phyloP scores from a whole-genome alignment of 257 asterid species.

The Dorcoceras hygrometricum region DNA sequence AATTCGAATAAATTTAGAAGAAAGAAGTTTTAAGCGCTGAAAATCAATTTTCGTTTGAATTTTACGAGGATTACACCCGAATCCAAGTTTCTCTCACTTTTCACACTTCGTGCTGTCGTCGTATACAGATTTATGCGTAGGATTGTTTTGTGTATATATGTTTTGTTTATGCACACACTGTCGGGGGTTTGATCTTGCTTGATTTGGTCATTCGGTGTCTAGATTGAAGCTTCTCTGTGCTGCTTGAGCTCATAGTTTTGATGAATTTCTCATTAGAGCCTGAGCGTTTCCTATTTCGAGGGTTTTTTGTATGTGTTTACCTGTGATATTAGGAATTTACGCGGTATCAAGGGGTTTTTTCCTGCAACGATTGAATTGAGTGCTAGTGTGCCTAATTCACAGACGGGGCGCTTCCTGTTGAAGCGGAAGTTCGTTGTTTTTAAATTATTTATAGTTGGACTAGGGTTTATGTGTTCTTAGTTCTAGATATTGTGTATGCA shows the following conservation, averaged over 20 bases:
- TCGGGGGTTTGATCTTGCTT: conserved; percentile 28
- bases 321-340: conserved; percentile 8
- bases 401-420: conserved; percentile 34
- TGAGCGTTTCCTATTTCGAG: conserved; percentile 1
- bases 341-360: conserved; percentile 31
- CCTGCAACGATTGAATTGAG: conserved; percentile 24
- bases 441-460: conserved; percentile 11
- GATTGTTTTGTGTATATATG: conserved; percentile 24
- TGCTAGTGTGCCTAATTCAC: conserved; percentile 20
- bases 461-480: conserved; percentile 24
- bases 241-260: conserved; percentile 7
- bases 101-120: background rate
- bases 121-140: background rate
- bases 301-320: conserved; percentile 17
- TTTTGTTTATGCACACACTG: conserved; percentile 14
- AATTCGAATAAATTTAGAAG: conserved; percentile 3
- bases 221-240: conserved; percentile 10
- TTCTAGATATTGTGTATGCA: conserved; percentile 22
- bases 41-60: conserved; percentile 22
- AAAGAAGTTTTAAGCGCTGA: conserved; percentile 29
- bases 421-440: conserved; percentile 26
- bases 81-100: conserved; percentile 17
- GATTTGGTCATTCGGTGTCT: conserved; percentile 26
- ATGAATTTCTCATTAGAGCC: conserved; percentile 13
- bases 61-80: conserved; percentile 14